Evolutionary conservation across 2,329 filamentous ascomycete species (phyloP).

Genomic region (Neurospora sp.): DNA sequence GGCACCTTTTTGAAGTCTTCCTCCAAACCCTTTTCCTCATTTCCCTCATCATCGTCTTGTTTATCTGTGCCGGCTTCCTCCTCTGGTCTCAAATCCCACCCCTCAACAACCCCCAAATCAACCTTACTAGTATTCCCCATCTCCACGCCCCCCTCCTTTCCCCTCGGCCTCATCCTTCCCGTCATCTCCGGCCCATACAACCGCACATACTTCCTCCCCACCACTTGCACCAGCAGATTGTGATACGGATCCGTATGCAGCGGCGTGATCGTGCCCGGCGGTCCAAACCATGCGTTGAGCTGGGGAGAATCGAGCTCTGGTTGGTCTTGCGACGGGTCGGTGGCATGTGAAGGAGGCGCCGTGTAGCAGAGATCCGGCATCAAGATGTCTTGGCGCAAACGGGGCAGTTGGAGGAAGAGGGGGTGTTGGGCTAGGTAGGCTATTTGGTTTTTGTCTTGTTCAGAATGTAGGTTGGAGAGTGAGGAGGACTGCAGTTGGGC

Average conservation of each 20-base stretch:
- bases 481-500: not conserved
- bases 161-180: conserved; percentile 47
- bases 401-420: conserved; percentile 72
- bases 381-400: conserved; percentile 62
- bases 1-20: conserved; percentile 45
- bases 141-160: conserved; percentile 60
- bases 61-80: too few relatives aligned
- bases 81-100: conserved; percentile 33
- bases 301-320: conserved; percentile 47
- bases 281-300: conserved; percentile 90
- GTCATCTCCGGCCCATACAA: conserved; percentile 65
- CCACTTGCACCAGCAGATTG: conserved; percentile 82
- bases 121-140: conserved; percentile 85
- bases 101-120: conserved; percentile 63
- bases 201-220: conserved; percentile 85
- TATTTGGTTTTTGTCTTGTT: conserved; percentile 22
- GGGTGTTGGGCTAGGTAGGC: conserved; percentile 91
- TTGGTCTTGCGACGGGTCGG: conserved; percentile 25
- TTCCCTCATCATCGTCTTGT: too few relatives aligned
- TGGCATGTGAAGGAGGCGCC: conserved; percentile 45
- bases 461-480: too few relatives aligned
- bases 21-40: conserved; percentile 11
- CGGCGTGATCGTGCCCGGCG: conserved; percentile 77
- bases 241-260: conserved; percentile 91
- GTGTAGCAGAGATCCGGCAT: conserved; percentile 82